Evolutionary conservation across 352 stramenopile species (phyloP).

Genomic region (Pythium brassicae): DNA sequence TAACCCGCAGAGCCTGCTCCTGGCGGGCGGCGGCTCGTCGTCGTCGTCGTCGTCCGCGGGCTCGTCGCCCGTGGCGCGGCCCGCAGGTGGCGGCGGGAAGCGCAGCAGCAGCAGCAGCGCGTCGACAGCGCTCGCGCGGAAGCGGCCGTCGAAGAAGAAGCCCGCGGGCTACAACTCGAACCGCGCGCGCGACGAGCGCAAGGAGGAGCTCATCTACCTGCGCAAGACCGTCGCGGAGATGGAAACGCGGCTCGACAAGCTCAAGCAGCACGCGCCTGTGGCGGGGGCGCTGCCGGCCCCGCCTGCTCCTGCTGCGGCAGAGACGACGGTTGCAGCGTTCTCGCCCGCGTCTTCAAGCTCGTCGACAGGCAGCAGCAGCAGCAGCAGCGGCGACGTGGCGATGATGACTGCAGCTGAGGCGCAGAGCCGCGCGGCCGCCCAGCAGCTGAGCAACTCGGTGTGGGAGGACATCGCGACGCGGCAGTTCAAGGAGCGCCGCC

Average conservation of each 20-base stretch:
- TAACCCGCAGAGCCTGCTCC: constrained; percentile 12
- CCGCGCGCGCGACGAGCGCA: constrained; percentile 48
- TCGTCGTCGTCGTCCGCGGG: constrained; percentile 4
- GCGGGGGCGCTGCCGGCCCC: neutral
- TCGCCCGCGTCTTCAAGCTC: neutral
- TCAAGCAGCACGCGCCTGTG: constrained; percentile 20
- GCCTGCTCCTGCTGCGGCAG: neutral
- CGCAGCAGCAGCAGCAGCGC: constrained; percentile 12
- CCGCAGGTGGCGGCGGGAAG: neutral
- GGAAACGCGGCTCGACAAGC: constrained; percentile 24
- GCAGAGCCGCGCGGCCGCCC: neutral
- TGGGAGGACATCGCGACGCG: constrained; percentile 50
- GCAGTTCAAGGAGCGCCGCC: constrained; percentile 44
- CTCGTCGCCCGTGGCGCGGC: neutral
- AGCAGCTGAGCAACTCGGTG: constrained; percentile 27
- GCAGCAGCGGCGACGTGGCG: constrained; percentile 8
- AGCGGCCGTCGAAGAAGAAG: constrained; percentile 30
- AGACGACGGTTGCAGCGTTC: neutral
- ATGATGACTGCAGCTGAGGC: neutral
- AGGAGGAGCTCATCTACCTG: constrained; percentile 68
- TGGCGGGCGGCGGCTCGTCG: constrained; percentile 8
- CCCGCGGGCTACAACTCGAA: constrained; percentile 44
- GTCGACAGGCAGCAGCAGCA: constrained; percentile 9
- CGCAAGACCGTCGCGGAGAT: constrained; percentile 52
- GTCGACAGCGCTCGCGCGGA: constrained; percentile 20